phyloP scores from a whole-genome alignment of 1,284 basidiomycete species.

The Rhodotorula sp. region DNA sequence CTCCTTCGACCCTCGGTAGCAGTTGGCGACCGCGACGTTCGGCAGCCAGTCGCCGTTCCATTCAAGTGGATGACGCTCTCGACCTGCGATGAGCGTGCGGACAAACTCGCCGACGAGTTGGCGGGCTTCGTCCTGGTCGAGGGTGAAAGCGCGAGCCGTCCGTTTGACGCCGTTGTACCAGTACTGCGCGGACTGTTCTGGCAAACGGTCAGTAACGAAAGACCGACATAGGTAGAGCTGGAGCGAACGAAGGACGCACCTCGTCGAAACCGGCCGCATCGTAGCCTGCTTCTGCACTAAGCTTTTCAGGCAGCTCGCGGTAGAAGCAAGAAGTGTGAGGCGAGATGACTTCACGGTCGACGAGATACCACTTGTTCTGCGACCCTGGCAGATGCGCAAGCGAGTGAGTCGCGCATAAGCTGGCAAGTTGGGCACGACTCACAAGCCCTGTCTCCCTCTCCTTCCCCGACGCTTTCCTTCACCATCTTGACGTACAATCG shows the following conservation, averaged over 20 bases:
- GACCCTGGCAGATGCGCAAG: slow-evolving; percentile 51
- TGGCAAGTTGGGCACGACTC: neutral
- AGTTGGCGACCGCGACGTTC: slow-evolving; percentile 87
- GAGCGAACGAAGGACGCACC: neutral
- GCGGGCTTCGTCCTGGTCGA: slow-evolving; percentile 75
- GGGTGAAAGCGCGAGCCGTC: slow-evolving; percentile 62
- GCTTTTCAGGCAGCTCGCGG: slow-evolving; percentile 54
- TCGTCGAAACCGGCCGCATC: slow-evolving; percentile 28
- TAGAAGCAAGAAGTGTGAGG: slow-evolving; percentile 80
- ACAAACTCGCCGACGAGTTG: slow-evolving; percentile 70
- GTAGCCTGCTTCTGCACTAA: slow-evolving; percentile 54
- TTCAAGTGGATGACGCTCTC: slow-evolving; percentile 66
- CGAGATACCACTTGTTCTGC: slow-evolving; percentile 77
- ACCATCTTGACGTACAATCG: slow-evolving; percentile 30
- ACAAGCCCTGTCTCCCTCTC: slow-evolving; percentile 4
- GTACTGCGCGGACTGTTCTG: slow-evolving; percentile 27
- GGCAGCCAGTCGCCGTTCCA: slow-evolving; percentile 72
- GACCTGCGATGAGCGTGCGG: slow-evolving; percentile 65
- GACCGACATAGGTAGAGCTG: no score
- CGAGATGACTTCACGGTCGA: slow-evolving; percentile 74
- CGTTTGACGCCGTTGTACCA: slow-evolving; percentile 78
- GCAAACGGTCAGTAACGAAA: neutral
- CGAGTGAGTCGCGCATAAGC: neutral
- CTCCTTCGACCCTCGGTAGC: slow-evolving; percentile 78
- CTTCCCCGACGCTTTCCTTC: slow-evolving; percentile 16